Conservation (phyloP, 176 grass and related monocot species). For the Pontederia paniculata region DNA sequence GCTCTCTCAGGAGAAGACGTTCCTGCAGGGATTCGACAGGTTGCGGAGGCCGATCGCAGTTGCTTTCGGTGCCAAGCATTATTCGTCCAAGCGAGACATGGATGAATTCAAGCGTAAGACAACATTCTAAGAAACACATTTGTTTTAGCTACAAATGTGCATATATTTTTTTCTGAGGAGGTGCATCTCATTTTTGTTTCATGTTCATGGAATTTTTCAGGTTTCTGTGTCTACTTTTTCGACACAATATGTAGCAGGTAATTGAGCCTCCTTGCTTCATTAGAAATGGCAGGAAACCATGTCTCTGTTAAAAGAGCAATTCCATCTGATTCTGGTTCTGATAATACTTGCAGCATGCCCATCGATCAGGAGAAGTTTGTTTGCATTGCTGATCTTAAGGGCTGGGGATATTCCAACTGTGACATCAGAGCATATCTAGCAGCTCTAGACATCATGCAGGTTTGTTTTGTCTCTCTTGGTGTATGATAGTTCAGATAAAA, state of each 20-base stretch:
- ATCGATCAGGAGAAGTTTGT: conserved; percentile 26
- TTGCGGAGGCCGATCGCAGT: conserved; percentile 17
- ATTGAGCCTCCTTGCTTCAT: background rate
- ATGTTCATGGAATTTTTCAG: conserved; percentile 5
- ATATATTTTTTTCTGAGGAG: too few relatives aligned
- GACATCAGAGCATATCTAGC: conserved; percentile 25
- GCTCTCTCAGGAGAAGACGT: conserved; percentile 21
- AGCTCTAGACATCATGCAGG: conserved; percentile 27
- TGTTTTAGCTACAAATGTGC: too few relatives aligned
- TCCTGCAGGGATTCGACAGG: conserved; percentile 25
- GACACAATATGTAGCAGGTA: conserved; percentile 30
- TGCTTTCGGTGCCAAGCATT: conserved; percentile 16
- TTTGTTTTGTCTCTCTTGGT: background rate
- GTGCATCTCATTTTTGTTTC: too few relatives aligned
- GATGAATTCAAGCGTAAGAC: conserved; percentile 27
- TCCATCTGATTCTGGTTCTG: background rate
- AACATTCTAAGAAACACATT: background rate
- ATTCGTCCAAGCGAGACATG: conserved; percentile 12
- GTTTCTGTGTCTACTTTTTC: conserved; percentile 15
- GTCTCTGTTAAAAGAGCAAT: background rate
- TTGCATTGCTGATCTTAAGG: conserved; percentile 26
- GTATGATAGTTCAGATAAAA: background rate
- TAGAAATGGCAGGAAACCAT: too few relatives aligned
- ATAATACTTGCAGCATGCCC: conserved; percentile 19
- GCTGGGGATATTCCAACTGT: too few relatives aligned